These are phyloP conservation scores for Skeletonema costatum DNA, from an alignment of 108 stramenopile genomes.

Conservation along the genomic window DNA sequence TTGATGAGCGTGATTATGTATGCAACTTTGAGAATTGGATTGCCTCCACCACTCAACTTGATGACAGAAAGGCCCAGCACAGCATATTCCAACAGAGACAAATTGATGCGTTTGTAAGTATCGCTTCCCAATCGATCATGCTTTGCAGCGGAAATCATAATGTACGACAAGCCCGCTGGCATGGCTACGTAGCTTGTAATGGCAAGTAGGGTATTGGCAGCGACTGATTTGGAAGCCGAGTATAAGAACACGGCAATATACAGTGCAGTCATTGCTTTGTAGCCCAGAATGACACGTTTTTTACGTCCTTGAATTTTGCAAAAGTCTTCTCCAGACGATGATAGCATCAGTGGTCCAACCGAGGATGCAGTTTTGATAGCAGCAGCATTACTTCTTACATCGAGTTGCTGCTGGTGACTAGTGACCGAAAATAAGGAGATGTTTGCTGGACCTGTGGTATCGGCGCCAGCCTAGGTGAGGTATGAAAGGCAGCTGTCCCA, in stretches of 20 bases:
- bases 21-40: slow-evolving; percentile 16
- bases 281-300: slow-evolving; percentile 49
- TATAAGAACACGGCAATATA: not conserved
- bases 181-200: slow-evolving; percentile 26
- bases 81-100: slow-evolving; percentile 37
- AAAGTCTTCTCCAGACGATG: not conserved
- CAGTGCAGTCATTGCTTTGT: slow-evolving; percentile 27
- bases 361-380: not conserved
- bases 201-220: slow-evolving; percentile 6
- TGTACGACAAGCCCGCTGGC: slow-evolving; percentile 48
- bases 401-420: not conserved
- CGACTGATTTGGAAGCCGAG: slow-evolving; percentile 10
- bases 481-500: no score
- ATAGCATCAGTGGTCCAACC: not conserved
- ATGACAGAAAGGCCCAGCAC: slow-evolving; percentile 25
- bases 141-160: slow-evolving; percentile 48
- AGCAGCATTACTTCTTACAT: not conserved
- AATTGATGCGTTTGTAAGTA: slow-evolving; percentile 71
- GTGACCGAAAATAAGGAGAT: not conserved
- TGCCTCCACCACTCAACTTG: slow-evolving; percentile 5
- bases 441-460: not conserved
- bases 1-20: slow-evolving; percentile 17
- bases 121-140: slow-evolving; percentile 64
- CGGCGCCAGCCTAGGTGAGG: not conserved
- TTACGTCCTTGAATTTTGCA: slow-evolving; percentile 45